Conservation (phyloP, 179 eudicot species). For the Spinacia oleracea region DNA sequence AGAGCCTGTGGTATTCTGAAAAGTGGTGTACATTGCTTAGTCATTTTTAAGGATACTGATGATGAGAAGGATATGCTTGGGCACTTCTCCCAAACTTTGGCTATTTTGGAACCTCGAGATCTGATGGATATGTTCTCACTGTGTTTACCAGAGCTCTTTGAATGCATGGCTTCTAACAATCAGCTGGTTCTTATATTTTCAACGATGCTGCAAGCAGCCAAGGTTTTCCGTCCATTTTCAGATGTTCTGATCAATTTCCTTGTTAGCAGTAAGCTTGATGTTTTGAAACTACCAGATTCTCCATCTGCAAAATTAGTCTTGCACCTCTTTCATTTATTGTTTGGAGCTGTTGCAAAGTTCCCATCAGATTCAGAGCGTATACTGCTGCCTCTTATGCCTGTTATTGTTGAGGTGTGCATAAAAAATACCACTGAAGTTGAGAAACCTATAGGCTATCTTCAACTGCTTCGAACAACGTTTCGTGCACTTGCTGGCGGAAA, state of each 20-base stretch:
- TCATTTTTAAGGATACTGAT: constrained; percentile 86
- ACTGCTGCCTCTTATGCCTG: constrained; percentile 89
- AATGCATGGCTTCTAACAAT: constrained; percentile 88
- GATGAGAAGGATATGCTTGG: constrained; percentile 94
- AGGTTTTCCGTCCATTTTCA: constrained; percentile 88
- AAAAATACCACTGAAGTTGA: constrained; percentile 87
- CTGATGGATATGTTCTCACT: constrained; percentile 97
- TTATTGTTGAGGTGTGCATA: constrained; percentile 94
- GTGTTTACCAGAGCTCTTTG: constrained; percentile 98
- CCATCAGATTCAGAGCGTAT: constrained; percentile 95
- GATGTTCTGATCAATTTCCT: constrained; percentile 94
- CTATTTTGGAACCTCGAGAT: constrained; percentile 95
- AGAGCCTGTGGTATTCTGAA: constrained; percentile 94
- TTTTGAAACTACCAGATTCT: constrained; percentile 85
- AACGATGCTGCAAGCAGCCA: constrained; percentile 66
- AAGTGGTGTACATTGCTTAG: constrained; percentile 96
- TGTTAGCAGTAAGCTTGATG: constrained; percentile 92
- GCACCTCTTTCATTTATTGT: constrained; percentile 84
- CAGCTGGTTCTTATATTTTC: constrained; percentile 87
- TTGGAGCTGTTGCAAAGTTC: constrained; percentile 82
- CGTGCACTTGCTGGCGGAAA: constrained; percentile 95
- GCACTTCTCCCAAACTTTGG: constrained; percentile 83
- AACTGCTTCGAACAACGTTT: constrained; percentile 94
- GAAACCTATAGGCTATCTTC: constrained; percentile 86
- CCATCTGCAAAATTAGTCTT: constrained; percentile 89